Percentiles rank a stretch among this genome's conserved stretches.
Evolutionary conservation across 129 eudicot species (phyloP).

Genomic region (Flaveria linearis): DNA sequence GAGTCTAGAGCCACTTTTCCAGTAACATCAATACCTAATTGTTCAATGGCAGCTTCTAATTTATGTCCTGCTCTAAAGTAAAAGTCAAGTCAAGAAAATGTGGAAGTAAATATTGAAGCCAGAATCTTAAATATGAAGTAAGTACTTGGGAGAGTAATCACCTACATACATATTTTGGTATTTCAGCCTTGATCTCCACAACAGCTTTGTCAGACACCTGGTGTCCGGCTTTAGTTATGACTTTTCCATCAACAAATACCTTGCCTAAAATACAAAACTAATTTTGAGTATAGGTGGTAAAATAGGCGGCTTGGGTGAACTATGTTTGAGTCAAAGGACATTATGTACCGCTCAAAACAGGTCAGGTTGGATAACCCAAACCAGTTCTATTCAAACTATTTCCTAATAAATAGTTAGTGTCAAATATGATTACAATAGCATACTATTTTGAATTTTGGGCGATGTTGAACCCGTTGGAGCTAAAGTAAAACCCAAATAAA

Average conservation of each 20-base stretch:
- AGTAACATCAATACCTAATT: conserved; percentile 70
- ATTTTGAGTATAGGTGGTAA: conserved; percentile 9
- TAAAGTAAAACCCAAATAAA: not conserved
- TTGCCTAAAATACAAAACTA: conserved; percentile 51
- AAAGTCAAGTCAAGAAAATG: conserved; percentile 29
- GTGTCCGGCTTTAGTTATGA: conserved; percentile 81
- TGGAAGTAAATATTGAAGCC: not conserved
- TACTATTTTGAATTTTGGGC: not conserved
- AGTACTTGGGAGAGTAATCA: conserved; percentile 56
- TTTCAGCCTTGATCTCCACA: conserved; percentile 88
- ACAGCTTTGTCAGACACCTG: conserved; percentile 78
- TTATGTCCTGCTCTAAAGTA: conserved; percentile 89
- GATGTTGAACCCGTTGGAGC: not conserved
- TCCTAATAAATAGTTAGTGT: not conserved
- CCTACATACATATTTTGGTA: conserved; percentile 99
- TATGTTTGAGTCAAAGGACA: not conserved
- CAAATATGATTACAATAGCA: not conserved
- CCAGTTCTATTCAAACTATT: not conserved
- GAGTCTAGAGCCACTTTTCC: conserved; percentile 98
- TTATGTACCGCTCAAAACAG: not conserved
- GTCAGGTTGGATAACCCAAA: not conserved
- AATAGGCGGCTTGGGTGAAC: not conserved
- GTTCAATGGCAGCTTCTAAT: conserved; percentile 96
- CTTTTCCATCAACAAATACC: conserved; percentile 83
- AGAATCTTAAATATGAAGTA: not conserved